Percentiles rank a stretch among this genome's conserved stretches.
These are phyloP conservation scores for Xylariaceae sp. DNA, from an alignment of 2,329 filamentous ascomycete species.

Conservation along the genomic window DNA sequence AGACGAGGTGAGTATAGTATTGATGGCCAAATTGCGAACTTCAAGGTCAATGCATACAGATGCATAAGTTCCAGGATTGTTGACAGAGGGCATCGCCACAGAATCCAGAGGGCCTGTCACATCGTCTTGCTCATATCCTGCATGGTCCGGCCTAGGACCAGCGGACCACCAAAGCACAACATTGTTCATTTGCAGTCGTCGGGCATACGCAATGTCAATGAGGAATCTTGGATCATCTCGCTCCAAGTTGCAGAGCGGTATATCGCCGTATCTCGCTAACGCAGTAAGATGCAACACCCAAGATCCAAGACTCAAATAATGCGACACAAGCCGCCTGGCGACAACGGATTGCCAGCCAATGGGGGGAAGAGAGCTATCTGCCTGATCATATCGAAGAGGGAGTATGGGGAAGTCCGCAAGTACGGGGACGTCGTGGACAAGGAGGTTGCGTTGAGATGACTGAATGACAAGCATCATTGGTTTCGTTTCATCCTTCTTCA, in stretches of 20 bases:
- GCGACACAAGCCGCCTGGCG: conserved; percentile 78
- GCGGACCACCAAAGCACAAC: conserved; percentile 97
- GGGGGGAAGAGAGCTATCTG: conserved; percentile 84
- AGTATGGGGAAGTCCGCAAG: conserved; percentile 83
- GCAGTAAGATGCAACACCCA: conserved; percentile 89
- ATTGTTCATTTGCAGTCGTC: conserved; percentile 83
- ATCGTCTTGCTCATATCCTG: conserved; percentile 92
- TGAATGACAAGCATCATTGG: conserved; percentile 86
- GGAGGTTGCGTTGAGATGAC: conserved; percentile 76
- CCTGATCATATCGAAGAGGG: conserved; percentile 74
- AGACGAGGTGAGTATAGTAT: conserved; percentile 94
- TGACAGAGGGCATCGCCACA: conserved; percentile 88
- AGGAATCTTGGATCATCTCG: conserved; percentile 90
- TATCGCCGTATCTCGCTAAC: conserved; percentile 86
- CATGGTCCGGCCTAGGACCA: conserved; percentile 85
- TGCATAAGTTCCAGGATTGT: conserved; percentile 89
- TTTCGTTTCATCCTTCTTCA: conserved; percentile 77
- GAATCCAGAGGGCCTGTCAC: conserved; percentile 78
- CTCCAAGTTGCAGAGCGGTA: conserved; percentile 93
- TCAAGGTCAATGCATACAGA: conserved; percentile 96
- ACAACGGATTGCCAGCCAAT: conserved; percentile 92
- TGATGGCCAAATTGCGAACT: conserved; percentile 91
- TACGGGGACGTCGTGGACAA: conserved; percentile 81
- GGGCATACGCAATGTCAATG: conserved; percentile 93
- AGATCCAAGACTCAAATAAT: conserved; percentile 88